These are phyloP conservation scores for Kodamaea sp. DNA, from an alignment of 1,139 yeast genomes.

Conservation along the genomic window DNA sequence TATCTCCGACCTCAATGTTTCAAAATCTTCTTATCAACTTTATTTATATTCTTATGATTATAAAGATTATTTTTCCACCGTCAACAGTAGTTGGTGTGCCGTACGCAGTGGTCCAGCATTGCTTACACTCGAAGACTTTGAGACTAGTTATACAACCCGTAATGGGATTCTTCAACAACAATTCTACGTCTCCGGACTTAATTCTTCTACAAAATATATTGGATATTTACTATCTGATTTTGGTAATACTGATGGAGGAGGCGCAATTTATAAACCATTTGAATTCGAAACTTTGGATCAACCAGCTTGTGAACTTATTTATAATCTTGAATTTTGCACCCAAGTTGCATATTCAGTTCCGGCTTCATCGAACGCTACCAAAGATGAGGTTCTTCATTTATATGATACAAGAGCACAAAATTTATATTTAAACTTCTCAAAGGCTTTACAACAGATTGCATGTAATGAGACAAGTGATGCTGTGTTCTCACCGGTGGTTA, in stretches of 20 bases:
- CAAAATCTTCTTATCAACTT: slow-evolving; percentile 39
- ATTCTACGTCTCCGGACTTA: slow-evolving; percentile 59
- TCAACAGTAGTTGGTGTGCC: slow-evolving; percentile 74
- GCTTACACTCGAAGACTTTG: slow-evolving; percentile 18
- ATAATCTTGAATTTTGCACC: slow-evolving; percentile 70
- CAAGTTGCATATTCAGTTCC: slow-evolving; percentile 91
- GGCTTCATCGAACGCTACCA: slow-evolving; percentile 33
- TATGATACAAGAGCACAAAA: slow-evolving; percentile 64
- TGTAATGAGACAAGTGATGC: slow-evolving; percentile 75
- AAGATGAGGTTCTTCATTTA: slow-evolving; percentile 23
- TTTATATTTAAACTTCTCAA: slow-evolving; percentile 62
- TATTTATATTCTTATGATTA: slow-evolving; percentile 45
- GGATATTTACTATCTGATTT: slow-evolving; percentile 63
- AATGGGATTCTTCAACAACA: slow-evolving; percentile 54
- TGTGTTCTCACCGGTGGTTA: slow-evolving; percentile 65
- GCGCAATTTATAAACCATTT: slow-evolving; percentile 59
- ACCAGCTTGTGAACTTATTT: slow-evolving; percentile 68
- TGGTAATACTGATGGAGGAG: slow-evolving; percentile 48
- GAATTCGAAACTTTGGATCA: slow-evolving; percentile 56
- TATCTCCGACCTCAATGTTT: slow-evolving; percentile 22
- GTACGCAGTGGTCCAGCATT: slow-evolving; percentile 48
- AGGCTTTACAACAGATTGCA: slow-evolving; percentile 70
- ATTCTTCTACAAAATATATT: slow-evolving; percentile 57
- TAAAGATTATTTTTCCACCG: slow-evolving; percentile 32
- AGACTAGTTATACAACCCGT: slow-evolving; percentile 45